Percentiles rank a stretch among this genome's conserved stretches.
These are phyloP conservation scores for Penicillium verrucosum DNA, from an alignment of 2,329 filamentous ascomycete species.

Conservation along the genomic window DNA sequence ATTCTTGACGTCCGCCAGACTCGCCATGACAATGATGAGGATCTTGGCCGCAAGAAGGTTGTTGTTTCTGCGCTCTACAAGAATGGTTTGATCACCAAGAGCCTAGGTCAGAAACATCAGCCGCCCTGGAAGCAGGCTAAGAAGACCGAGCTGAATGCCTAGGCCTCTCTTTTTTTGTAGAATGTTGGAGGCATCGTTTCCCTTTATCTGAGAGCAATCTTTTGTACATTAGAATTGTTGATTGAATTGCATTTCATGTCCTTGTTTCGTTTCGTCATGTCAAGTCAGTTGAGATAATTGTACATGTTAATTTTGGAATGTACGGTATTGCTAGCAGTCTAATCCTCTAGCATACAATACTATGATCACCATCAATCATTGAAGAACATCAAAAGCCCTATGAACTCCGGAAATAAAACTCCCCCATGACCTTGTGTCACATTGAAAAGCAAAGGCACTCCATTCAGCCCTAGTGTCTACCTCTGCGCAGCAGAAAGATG, in stretches of 20 bases:
- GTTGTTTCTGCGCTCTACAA: constrained; percentile 67
- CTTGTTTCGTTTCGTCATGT: background rate
- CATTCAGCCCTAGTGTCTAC: constrained; percentile 17
- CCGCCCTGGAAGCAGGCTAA: background rate
- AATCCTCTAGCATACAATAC: background rate
- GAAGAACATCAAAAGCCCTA: background rate
- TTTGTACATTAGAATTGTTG: constrained; percentile 27
- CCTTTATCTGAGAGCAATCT: constrained; percentile 15
- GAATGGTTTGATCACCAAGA: constrained; percentile 56
- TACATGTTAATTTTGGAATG: constrained; percentile 3
- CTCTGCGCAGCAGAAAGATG: constrained; percentile 43
- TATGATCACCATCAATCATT: background rate
- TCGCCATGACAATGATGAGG: constrained; percentile 67
- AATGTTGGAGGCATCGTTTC: constrained; percentile 1
- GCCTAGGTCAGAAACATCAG: constrained; percentile 1
- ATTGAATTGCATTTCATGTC: constrained; percentile 10
- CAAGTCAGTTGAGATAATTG: background rate
- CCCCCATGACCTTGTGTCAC: background rate
- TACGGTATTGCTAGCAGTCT: background rate
- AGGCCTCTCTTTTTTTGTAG: constrained; percentile 4
- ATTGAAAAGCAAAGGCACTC: background rate
- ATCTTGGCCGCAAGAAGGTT: constrained; percentile 73
- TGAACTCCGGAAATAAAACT: constrained; percentile 3
- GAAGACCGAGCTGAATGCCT: constrained; percentile 1
- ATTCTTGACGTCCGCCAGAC: constrained; percentile 64